Percentiles rank a stretch among this genome's conserved stretches.
phyloP scores from a whole-genome alignment of 139 green algal species.

The Chlorella sp. region DNA sequence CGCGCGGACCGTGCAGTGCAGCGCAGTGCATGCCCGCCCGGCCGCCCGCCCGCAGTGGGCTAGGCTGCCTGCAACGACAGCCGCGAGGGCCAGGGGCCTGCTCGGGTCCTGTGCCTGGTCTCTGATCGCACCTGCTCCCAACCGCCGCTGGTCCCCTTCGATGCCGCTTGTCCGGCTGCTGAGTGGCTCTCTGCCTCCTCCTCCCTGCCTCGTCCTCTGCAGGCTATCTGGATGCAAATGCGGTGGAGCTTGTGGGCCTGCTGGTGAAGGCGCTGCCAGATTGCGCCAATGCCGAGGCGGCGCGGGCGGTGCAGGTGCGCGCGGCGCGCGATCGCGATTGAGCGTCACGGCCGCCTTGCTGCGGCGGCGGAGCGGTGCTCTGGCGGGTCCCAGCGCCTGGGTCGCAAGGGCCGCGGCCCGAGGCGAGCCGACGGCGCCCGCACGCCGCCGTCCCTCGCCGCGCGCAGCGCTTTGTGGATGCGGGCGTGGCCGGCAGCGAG shows the following conservation, averaged over 20 bases:
- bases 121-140: too few relatives aligned
- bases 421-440: constrained; percentile 27
- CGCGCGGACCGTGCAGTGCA: too few relatives aligned
- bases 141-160: too few relatives aligned
- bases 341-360: not conserved
- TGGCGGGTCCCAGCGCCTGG: not conserved
- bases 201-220: too few relatives aligned
- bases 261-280: constrained; percentile 32
- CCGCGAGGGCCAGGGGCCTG: too few relatives aligned
- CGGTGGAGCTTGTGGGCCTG: constrained; percentile 42
- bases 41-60: too few relatives aligned
- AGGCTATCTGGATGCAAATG: constrained; percentile 59
- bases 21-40: too few relatives aligned
- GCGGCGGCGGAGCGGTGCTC: not conserved
- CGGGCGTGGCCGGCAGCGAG: constrained; percentile 29
- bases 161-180: too few relatives aligned
- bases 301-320: constrained; percentile 23
- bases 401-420: not conserved
- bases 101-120: too few relatives aligned
- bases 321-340: not conserved
- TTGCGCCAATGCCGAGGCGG: constrained; percentile 26
- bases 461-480: constrained; percentile 31
- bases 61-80: too few relatives aligned
- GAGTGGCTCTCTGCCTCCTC: too few relatives aligned
- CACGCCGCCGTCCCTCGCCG: constrained; percentile 3